A percentile compares a stretch with the other conserved stretches of the same genome.
Conservation (phyloP, 2,329 filamentous ascomycete species). For the Ophiostoma ips region DNA sequence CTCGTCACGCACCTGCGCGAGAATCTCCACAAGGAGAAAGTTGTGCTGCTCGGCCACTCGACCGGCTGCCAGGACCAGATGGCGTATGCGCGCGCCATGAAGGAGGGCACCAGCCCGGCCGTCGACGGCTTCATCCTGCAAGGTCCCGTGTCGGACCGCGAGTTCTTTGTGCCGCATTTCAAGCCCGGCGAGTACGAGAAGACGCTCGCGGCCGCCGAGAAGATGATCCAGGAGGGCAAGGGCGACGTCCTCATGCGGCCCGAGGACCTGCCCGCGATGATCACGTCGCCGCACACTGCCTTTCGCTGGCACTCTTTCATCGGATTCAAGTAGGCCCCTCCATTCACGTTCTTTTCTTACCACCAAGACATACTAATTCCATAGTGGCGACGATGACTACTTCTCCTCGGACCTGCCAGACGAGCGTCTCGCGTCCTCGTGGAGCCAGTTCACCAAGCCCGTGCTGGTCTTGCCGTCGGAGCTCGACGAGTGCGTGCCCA, state of each 20-base stretch:
- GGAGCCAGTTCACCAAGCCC: constrained; percentile 46
- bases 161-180: constrained; percentile 39
- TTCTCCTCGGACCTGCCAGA: constrained; percentile 66
- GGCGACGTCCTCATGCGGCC: constrained; percentile 40
- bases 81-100: constrained; percentile 34
- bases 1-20: constrained; percentile 39
- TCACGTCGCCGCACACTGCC: constrained; percentile 35
- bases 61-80: constrained; percentile 48
- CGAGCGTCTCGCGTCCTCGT: constrained; percentile 45
- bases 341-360: background rate
- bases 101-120: constrained; percentile 28
- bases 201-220: constrained; percentile 34
- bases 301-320: constrained; percentile 38
- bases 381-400: constrained; percentile 68
- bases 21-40: constrained; percentile 31
- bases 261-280: constrained; percentile 26
- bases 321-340: constrained; percentile 35
- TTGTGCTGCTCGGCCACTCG: constrained; percentile 44
- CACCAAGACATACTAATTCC: background rate
- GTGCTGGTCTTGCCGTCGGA: constrained; percentile 52
- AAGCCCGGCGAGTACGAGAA: constrained; percentile 28
- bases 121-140: constrained; percentile 70
- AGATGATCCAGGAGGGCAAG: constrained; percentile 40
- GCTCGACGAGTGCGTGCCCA: constrained; percentile 51
- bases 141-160: constrained; percentile 64